Conservation (phyloP, 139 green algal species). For the Chlorella sp. region DNA sequence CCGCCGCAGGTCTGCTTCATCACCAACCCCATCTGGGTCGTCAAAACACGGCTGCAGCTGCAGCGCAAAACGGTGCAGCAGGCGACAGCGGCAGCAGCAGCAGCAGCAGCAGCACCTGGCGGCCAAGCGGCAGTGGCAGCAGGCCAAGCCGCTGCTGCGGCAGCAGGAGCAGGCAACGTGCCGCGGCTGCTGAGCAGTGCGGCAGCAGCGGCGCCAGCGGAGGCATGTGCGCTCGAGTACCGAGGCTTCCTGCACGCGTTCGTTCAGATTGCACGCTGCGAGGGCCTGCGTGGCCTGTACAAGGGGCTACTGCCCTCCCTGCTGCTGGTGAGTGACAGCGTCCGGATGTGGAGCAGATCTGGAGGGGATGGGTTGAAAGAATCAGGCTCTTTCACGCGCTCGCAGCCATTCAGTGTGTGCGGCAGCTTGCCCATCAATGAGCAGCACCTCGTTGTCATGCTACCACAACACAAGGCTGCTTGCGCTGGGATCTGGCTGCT, state of each 20-base stretch:
- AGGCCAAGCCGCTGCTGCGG: background rate
- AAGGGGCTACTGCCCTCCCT: slow-evolving; percentile 88
- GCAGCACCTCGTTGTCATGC: too few species aligned
- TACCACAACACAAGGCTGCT: too few species aligned
- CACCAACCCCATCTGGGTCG: slow-evolving; percentile 96
- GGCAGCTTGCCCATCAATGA: too few species aligned
- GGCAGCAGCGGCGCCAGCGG: background rate
- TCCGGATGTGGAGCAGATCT: too few species aligned
- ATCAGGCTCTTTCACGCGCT: too few species aligned
- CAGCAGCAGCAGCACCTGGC: background rate
- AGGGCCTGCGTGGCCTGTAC: slow-evolving; percentile 91
- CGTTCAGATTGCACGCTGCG: slow-evolving; percentile 70
- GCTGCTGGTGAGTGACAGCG: slow-evolving; percentile 78
- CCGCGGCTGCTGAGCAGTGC: background rate
- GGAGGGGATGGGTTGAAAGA: too few species aligned
- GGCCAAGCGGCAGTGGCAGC: background rate
- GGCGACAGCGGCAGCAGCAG: slow-evolving; percentile 21
- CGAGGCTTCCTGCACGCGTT: slow-evolving; percentile 79
- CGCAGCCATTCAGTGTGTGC: too few species aligned
- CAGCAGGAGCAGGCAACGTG: background rate
- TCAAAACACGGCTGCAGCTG: slow-evolving; percentile 95
- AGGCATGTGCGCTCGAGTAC: slow-evolving; percentile 55
- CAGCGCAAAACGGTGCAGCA: slow-evolving; percentile 57
- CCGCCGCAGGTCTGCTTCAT: slow-evolving; percentile 76
- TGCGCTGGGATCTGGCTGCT: too few species aligned